phyloP scores from a whole-genome alignment of 2,329 filamentous ascomycete genomes.

The Mollisiaceae sp. region DNA sequence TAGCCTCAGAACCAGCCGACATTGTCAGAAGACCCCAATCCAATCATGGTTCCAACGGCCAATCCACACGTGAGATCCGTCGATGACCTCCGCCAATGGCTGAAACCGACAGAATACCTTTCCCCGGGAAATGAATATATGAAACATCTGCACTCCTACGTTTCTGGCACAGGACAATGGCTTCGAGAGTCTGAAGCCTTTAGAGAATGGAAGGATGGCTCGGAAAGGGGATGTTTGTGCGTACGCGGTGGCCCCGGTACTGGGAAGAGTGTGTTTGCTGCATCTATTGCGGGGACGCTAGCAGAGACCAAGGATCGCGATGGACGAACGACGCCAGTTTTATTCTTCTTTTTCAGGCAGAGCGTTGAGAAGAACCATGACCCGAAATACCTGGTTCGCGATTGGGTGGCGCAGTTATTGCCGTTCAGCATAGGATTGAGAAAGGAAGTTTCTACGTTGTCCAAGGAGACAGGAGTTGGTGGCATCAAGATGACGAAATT shows the following conservation, averaged over 20 bases:
- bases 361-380: slow-evolving; percentile 43
- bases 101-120: neutral
- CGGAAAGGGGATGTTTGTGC: neutral
- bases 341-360: slow-evolving; percentile 39
- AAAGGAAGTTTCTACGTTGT: too few species aligned
- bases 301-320: neutral
- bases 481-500: slow-evolving; percentile 31
- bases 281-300: neutral
- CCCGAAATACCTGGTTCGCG: slow-evolving; percentile 39
- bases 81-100: too few species aligned
- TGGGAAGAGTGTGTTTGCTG: neutral
- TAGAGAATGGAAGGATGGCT: neutral
- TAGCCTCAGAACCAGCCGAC: too few species aligned
- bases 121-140: neutral
- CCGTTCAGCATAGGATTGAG: too few species aligned
- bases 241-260: neutral
- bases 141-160: neutral
- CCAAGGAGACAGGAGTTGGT: too few species aligned
- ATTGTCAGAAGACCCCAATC: too few species aligned
- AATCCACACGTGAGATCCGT: too few species aligned
- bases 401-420: slow-evolving; percentile 43
- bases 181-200: neutral
- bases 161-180: neutral
- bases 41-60: too few species aligned
- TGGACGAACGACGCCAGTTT: neutral